Base-by-base conservation (phyloP, 2,329 filamentous ascomycete genomes). In the Fonsecaea nubica region DNA sequence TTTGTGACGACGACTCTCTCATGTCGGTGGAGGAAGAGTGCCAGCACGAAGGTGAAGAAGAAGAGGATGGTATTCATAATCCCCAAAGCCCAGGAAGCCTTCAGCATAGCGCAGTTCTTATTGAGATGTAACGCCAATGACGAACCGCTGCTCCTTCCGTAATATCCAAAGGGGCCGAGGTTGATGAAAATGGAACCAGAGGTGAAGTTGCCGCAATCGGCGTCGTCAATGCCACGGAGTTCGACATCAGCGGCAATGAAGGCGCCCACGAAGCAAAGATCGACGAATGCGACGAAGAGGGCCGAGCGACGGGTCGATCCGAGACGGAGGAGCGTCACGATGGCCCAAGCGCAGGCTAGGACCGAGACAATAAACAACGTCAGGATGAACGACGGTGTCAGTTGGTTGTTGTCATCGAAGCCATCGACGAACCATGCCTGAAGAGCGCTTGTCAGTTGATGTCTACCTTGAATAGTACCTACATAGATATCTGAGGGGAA, bases 1-100 rank as follows among this genome's bases (percentile, higher is more conserved):
- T 79, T 80, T 10, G 79, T 77, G 35, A 78, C 74, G 15, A 76
- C 74, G 4, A 75, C 74, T 36, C 64, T 64, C 42, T 75, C 71
- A 32, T 74, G 71, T 9, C 74, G 69, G 63, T 81, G 78, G 63
- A 83, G 74, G 60, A 80, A 80, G 54, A 81, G 70, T 15, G 93
- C 92, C 52, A 95, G 82, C 33, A 94, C 79, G 59, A 87, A 86
- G 3, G 92, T 95, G 75, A 90, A 82, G 77, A 90, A 89, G 80
- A 96, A 97, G 76, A 93, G 89, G 70, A 95, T 81, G 71, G 83
- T 82, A 77, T 95, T 92, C 85, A 97, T 96, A 77, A 98, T 97
- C 57, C 87, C 92, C 72, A 97, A 89, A 2, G 92, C 94, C 80
- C 92, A 98, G 72, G 84, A 86, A 0, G 93, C 90, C 86, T 97